These are phyloP conservation scores for Cladosporium sp. DNA, from an alignment of 2,329 filamentous ascomycete genomes.

Conservation along the genomic window DNA sequence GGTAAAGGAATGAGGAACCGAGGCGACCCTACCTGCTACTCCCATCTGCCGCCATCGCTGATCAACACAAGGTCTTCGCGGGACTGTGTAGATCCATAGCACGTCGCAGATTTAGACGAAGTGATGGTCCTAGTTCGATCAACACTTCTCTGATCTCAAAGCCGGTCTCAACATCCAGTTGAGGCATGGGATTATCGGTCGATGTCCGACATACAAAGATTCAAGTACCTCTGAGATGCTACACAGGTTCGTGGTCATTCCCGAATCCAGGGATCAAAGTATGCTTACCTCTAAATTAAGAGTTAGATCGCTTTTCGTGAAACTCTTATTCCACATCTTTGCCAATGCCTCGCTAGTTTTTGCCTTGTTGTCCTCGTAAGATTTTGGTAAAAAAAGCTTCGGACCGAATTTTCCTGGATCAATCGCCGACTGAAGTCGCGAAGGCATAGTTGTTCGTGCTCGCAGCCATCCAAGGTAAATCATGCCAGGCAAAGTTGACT, in stretches of 20 bases:
- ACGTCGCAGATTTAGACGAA: not conserved
- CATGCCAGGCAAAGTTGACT: not conserved
- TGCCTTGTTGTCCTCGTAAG: not conserved
- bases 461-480: not conserved
- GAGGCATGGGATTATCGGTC: not conserved
- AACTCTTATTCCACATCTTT: not conserved
- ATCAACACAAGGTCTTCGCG: not conserved
- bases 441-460: not conserved
- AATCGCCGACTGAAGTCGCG: not conserved
- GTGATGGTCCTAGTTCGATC: not conserved
- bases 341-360: not conserved
- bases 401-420: not conserved
- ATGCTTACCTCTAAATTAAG: not conserved
- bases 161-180: not conserved
- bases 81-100: not conserved
- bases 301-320: not conserved
- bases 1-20: not conserved
- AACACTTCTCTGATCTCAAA: not conserved
- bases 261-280: not conserved
- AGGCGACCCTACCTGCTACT: not conserved
- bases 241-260: not conserved
- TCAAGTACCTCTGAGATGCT: not conserved
- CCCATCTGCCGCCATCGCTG: not conserved
- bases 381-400: not conserved
- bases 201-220: not conserved